phyloP scores from a whole-genome alignment of 352 stramenopile species.

The Phytopythium cucurbitacearum region DNA sequence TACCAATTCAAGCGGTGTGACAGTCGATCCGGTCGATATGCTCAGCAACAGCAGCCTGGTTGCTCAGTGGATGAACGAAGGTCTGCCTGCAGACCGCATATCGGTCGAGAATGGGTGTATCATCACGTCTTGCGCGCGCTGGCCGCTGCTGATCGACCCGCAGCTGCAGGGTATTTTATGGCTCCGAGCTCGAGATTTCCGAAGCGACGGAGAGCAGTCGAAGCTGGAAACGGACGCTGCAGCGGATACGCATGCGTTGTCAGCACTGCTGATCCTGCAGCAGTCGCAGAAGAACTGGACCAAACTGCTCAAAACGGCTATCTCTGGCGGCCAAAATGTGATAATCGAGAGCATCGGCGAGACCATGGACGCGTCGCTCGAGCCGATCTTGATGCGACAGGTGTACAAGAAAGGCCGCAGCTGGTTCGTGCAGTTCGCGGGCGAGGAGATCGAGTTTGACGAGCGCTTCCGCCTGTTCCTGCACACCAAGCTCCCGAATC shows the following conservation, averaged over 20 bases:
- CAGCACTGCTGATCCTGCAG: slow-evolving; percentile 64
- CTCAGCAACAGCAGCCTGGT: slow-evolving; percentile 81
- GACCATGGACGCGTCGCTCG: slow-evolving; percentile 79
- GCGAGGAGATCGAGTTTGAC: slow-evolving; percentile 89
- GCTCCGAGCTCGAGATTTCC: slow-evolving; percentile 64
- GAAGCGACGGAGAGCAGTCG: slow-evolving; percentile 6
- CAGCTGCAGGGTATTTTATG: slow-evolving; percentile 89
- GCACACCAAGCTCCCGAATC: slow-evolving; percentile 91
- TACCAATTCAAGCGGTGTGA: slow-evolving; percentile 3
- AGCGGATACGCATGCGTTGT: slow-evolving; percentile 1
- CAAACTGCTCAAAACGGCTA: slow-evolving; percentile 66
- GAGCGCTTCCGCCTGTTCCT: slow-evolving; percentile 84
- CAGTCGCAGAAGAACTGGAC: slow-evolving; percentile 76
- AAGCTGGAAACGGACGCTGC: not conserved
- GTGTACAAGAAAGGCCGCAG: slow-evolving; percentile 86
- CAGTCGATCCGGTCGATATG: slow-evolving; percentile 83
- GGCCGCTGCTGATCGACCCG: slow-evolving; percentile 89
- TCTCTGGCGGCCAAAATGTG: slow-evolving; percentile 70
- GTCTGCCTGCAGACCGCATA: slow-evolving; percentile 86
- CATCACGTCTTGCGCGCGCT: slow-evolving; percentile 83
- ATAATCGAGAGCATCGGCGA: slow-evolving; percentile 91
- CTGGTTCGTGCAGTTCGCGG: slow-evolving; percentile 86
- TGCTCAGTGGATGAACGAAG: slow-evolving; percentile 92
- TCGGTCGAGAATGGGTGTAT: slow-evolving; percentile 92
- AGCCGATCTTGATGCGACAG: slow-evolving; percentile 87